These are phyloP conservation scores for Termitomyces sp. DNA, from an alignment of 768 basidiomycete genomes.

Conservation along the genomic window DNA sequence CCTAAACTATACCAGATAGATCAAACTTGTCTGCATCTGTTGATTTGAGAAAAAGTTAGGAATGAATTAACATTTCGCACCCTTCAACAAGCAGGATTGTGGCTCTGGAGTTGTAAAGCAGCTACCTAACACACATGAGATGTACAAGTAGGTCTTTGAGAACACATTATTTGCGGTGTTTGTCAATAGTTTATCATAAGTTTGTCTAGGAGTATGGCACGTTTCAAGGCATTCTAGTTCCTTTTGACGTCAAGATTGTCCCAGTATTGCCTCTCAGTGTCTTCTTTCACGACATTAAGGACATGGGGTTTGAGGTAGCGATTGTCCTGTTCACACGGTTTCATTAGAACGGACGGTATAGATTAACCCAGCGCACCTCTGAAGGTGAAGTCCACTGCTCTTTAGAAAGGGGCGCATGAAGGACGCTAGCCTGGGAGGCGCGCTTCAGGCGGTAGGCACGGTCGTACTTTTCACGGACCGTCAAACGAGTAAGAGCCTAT, in stretches of 20 bases:
- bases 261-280: conserved; percentile 73
- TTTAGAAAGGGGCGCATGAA: conserved; percentile 77
- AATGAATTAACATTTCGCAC: not conserved
- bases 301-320: conserved; percentile 87
- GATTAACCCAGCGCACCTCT: conserved; percentile 49
- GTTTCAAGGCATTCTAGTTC: conserved; percentile 39
- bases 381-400: conserved; percentile 70
- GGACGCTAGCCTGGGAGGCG: conserved; percentile 72
- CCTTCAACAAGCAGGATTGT: not conserved
- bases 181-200: not conserved
- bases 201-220: not conserved
- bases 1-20: not conserved
- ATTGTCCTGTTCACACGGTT: conserved; percentile 53
- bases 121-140: not conserved
- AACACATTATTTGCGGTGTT: not conserved
- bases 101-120: not conserved
- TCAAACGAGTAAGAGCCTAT: conserved; percentile 81
- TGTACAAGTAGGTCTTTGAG: not conserved
- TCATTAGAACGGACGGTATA: not conserved
- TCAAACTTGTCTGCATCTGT: not conserved
- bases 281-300: conserved; percentile 64
- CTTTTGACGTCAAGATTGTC: conserved; percentile 70
- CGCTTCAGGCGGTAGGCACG: conserved; percentile 85
- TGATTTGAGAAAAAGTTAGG: not conserved
- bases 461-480: conserved; percentile 78